Evolutionary conservation across 2,329 filamentous ascomycete species (phyloP), one percentile per base, ranked within the genome.

Genomic region (Fusarium incarnatum): DNA sequence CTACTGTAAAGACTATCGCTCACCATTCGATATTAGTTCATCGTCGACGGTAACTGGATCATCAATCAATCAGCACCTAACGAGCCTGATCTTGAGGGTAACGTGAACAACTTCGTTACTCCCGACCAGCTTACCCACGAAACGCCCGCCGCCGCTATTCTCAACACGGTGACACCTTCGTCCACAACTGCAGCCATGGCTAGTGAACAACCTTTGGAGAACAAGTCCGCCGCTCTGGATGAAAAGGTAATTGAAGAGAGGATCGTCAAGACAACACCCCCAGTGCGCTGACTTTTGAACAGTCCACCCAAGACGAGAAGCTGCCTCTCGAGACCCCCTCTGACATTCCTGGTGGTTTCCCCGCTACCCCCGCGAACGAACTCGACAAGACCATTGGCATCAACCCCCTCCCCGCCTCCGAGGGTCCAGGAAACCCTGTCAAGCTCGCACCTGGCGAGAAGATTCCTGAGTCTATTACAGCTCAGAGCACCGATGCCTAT

Each of bases 1-100:
- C 34, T 44, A 41, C 20, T 64, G 8, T 8, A 46, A 60, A 64
- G 55, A 28, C 49, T 44, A 42, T 73, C 60, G 60, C 75, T 77
- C 72, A 79, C 73, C 44, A 64, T 70, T 45, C 63, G 44, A 52
- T 72, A 37, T 44, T 79, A 98, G 95, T 99, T 97, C 81, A 92
- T 99, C 75, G 95, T 98, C 73, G 94, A 99, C 87, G 93, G 92
- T 73, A 88, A 88, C 74, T 99, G 96, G 96, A 90, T 89, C 53
- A 92, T 90, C 79, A 94, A 98, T 81, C 89, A 91, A 75, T 89
- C 89, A 63, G 92, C 91, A 44, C 92, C 92, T 64, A 91, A 92
- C 82, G 94, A 98, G 83, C 88, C 89, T 77, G 95, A 98, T 85
- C 87, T 88, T 71, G 86, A 90, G 76, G 92, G 92, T 76, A 97